A percentile compares a stretch with the other conserved stretches of the same genome.
Evolutionary conservation across 2,329 filamentous ascomycete species (phyloP).

Genomic region (Emergomyces africanus): DNA sequence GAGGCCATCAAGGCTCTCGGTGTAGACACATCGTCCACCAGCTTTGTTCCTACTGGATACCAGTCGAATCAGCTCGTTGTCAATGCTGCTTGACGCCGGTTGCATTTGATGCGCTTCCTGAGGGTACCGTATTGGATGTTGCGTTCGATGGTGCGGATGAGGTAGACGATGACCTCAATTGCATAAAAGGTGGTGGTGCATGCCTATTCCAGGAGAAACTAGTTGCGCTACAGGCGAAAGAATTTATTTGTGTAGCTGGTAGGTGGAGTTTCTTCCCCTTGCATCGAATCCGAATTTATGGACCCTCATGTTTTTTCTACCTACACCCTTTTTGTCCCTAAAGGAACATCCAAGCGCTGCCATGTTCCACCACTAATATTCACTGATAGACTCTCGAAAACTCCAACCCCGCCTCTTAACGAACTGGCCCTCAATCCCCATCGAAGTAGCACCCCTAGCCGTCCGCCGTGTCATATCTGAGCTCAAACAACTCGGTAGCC

Average conservation of each 20-base stretch:
- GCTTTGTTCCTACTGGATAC: slow-evolving; percentile 84
- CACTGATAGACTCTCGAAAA: slow-evolving; percentile 66
- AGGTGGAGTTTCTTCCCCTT: slow-evolving; percentile 17
- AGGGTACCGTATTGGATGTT: slow-evolving; percentile 59
- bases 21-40: slow-evolving; percentile 45
- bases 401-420: slow-evolving; percentile 61
- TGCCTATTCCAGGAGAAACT: slow-evolving; percentile 97
- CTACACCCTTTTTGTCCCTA: neutral
- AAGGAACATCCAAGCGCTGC: neutral
- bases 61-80: slow-evolving; percentile 82
- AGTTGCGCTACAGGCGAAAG: slow-evolving; percentile 69
- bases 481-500: slow-evolving; percentile 59
- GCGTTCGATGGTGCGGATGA: slow-evolving; percentile 96
- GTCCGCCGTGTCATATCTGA: slow-evolving; percentile 63
- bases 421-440: slow-evolving; percentile 74
- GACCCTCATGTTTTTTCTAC: neutral
- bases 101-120: slow-evolving; percentile 61
- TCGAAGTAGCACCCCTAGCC: slow-evolving; percentile 82
- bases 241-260: slow-evolving; percentile 81
- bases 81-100: slow-evolving; percentile 60
- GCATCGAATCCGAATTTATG: no score
- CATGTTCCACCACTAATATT: neutral
- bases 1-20: slow-evolving; percentile 46
- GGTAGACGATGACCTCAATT: slow-evolving; percentile 86
- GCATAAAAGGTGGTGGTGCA: slow-evolving; percentile 96